Evolutionary conservation across 2,329 filamentous ascomycete species (phyloP).

Genomic region (Ustilaginoidea virens): DNA sequence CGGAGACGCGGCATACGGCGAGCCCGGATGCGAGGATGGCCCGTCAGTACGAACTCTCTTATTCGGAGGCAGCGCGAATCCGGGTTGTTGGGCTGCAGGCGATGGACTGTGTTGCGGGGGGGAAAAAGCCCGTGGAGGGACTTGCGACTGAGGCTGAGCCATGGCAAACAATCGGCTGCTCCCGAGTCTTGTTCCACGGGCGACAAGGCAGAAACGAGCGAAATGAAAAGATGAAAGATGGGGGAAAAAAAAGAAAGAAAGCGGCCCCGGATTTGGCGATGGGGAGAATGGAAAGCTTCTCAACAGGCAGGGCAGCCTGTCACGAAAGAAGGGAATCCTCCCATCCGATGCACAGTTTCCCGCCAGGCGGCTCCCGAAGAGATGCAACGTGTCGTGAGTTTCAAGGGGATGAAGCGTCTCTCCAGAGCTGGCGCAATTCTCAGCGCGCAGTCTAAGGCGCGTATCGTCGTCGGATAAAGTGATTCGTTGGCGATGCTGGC

Average conservation of each 20-base stretch:
- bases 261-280: too few species aligned
- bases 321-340: slow-evolving; percentile 26
- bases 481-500: slow-evolving; percentile 11
- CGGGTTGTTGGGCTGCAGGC: slow-evolving; percentile 38
- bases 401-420: not conserved
- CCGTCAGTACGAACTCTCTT: slow-evolving; percentile 50
- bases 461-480: slow-evolving; percentile 6
- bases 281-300: slow-evolving; percentile 16
- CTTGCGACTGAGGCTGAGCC: slow-evolving; percentile 42
- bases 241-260: too few species aligned
- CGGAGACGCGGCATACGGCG: slow-evolving; percentile 40
- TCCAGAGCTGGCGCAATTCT: slow-evolving; percentile 4
- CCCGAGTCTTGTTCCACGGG: slow-evolving; percentile 2
- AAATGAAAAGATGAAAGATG: slow-evolving; percentile 1
- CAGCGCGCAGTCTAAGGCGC: slow-evolving; percentile 10
- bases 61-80: slow-evolving; percentile 46
- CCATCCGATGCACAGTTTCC: slow-evolving; percentile 26
- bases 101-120: slow-evolving; percentile 47
- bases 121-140: slow-evolving; percentile 41
- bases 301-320: slow-evolving; percentile 35
- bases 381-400: too few species aligned
- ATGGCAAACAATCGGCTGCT: slow-evolving; percentile 19
- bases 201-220: slow-evolving; percentile 5
- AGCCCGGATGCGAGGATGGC: slow-evolving; percentile 49
- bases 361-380: slow-evolving; percentile 2